These are phyloP conservation scores for Xylariaceae sp. DNA, from an alignment of 2,329 filamentous ascomycete species.

Conservation along the genomic window DNA sequence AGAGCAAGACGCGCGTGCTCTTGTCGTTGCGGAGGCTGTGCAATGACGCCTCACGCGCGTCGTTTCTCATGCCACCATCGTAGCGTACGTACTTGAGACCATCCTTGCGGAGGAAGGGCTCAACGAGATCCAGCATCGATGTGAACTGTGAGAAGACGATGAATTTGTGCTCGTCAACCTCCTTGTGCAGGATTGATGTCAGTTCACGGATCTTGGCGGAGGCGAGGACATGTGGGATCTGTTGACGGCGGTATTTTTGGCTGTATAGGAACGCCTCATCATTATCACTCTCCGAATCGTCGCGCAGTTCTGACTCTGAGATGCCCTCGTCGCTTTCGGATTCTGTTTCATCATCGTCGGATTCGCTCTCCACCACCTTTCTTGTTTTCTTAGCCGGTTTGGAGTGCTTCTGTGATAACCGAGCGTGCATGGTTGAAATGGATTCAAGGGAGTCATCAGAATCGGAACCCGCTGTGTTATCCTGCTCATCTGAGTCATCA, in stretches of 20 bases:
- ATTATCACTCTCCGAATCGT: slow-evolving; percentile 39
- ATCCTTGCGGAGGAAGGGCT: slow-evolving; percentile 76
- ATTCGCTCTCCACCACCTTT: slow-evolving; percentile 18
- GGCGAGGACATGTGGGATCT: slow-evolving; percentile 50
- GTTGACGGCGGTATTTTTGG: slow-evolving; percentile 31
- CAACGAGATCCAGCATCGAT: slow-evolving; percentile 92
- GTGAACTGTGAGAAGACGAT: slow-evolving; percentile 99
- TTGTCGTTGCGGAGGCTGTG: slow-evolving; percentile 69
- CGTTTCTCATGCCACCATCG: slow-evolving; percentile 92
- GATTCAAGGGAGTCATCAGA: slow-evolving; percentile 30
- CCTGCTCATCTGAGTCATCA: slow-evolving; percentile 25
- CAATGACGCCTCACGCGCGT: slow-evolving; percentile 82
- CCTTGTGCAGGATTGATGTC: slow-evolving; percentile 71
- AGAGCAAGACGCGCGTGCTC: slow-evolving; percentile 76
- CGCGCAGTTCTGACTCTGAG: slow-evolving; percentile 38
- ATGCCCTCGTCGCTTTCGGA: slow-evolving; percentile 31
- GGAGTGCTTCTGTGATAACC: slow-evolving; percentile 16
- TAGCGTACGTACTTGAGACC: slow-evolving; percentile 81
- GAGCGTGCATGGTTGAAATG: slow-evolving; percentile 25
- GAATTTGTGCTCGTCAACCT: slow-evolving; percentile 82
- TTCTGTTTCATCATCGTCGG: slow-evolving; percentile 25
- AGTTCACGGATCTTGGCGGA: slow-evolving; percentile 93
- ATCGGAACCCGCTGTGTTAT: slow-evolving; percentile 27
- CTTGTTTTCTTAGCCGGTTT: slow-evolving; percentile 17
- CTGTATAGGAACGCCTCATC: slow-evolving; percentile 31